Evolutionary conservation across 1,139 yeast species (phyloP), one percentile per base, ranked within the genome.

Genomic region (Candida sp.): DNA sequence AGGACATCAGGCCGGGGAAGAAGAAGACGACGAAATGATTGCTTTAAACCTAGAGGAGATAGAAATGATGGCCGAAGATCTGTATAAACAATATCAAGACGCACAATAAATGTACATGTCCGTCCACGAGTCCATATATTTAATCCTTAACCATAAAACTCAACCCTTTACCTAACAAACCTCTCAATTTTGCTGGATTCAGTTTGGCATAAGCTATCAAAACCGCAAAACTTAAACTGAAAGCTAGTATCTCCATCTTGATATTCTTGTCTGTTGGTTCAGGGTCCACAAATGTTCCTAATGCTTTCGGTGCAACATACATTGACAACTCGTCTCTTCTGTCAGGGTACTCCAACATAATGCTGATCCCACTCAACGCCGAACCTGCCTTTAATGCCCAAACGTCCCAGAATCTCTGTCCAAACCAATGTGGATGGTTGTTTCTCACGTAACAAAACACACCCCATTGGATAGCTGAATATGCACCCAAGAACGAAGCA

Each of bases 11-110:
- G 2, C 17, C 2, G n/a, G n/a, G n/a, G 17, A 54, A 9, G 54
- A 52, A 25, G 63, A 54, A 8, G 68, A 61, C 3, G 79, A 73
- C 42, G 78, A 75, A n/a, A 68, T 81, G 60, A 67, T 77, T 52
- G 73, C 71, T 32, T 60, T 82, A 45, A 70, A 72, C 56, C 54
- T 82, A 40, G 65, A 58, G 7, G 88, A 84, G 52, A 73, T 84
- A 34, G 88, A 84, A 58, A 63, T 65, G n/a, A 71, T 83, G 71
- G 86, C 87, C 0, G 83, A 81, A 55, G 75, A 75, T 30, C 78
- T 81, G 67, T 81, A 75, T 58, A 54, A 53, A 27, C 61, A 56
- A 51, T 46, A 49, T 12, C 52, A 52, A 43, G 27, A 38, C 26
- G 42, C 42, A 4, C 32, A 33, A 32, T 47, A 45, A 42, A 28